Conservation (phyloP, 2,329 filamentous ascomycete species). For the Colletotrichum kahawae region DNA sequence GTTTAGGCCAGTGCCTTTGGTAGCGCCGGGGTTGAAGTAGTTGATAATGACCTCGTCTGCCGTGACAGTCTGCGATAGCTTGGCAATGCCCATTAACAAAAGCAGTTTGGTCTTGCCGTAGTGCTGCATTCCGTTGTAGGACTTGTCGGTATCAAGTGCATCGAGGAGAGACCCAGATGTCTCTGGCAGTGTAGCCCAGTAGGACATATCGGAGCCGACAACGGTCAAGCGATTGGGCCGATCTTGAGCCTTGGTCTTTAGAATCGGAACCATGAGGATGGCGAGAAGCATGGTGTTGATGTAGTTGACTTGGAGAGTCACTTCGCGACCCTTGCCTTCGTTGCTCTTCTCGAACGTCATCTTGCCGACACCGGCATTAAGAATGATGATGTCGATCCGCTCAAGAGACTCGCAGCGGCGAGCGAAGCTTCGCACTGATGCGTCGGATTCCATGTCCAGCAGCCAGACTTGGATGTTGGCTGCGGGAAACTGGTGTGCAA, state of each 20-base stretch:
- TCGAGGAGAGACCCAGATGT: slow-evolving; percentile 8
- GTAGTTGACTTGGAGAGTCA: slow-evolving; percentile 56
- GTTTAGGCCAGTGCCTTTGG: slow-evolving; percentile 22
- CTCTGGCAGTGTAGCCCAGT: slow-evolving; percentile 23
- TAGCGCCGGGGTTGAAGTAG: slow-evolving; percentile 24
- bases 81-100: slow-evolving; percentile 11
- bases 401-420: slow-evolving; percentile 33
- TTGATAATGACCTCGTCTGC: slow-evolving; percentile 27
- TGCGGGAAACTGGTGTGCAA: slow-evolving; percentile 31
- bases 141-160: background rate
- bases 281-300: slow-evolving; percentile 54
- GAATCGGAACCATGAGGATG: slow-evolving; percentile 34
- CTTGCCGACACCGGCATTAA: slow-evolving; percentile 34
- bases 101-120: slow-evolving; percentile 30
- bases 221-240: slow-evolving; percentile 27
- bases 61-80: slow-evolving; percentile 19
- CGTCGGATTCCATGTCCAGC: slow-evolving; percentile 43
- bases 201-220: slow-evolving; percentile 30
- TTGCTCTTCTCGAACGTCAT: slow-evolving; percentile 26
- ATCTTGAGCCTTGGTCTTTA: slow-evolving; percentile 28
- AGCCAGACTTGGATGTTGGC: slow-evolving; percentile 43
- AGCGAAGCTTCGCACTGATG: slow-evolving; percentile 42
- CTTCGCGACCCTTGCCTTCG: slow-evolving; percentile 41
- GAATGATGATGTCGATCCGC: slow-evolving; percentile 42
- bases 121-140: background rate